Percentiles rank a stretch among this genome's conserved stretches.
phyloP scores from a whole-genome alignment of 768 basidiomycete genomes.

The Mycena alexandri region DNA sequence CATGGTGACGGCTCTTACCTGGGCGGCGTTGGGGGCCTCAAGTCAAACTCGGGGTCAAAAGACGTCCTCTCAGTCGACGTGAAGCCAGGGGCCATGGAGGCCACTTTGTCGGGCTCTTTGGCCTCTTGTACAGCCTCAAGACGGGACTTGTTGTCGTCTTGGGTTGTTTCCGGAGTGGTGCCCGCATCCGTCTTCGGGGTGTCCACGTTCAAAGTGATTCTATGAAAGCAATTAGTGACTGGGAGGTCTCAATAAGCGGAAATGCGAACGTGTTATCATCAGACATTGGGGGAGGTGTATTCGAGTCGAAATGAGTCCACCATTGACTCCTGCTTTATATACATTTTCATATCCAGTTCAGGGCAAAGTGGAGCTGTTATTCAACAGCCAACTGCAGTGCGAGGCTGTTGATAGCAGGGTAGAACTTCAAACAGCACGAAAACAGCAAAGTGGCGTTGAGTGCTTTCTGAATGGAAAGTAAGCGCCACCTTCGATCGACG shows the following conservation, averaged over 20 bases:
- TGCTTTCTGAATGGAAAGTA: background rate
- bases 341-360: too few relatives aligned
- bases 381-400: too few relatives aligned
- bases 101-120: background rate
- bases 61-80: background rate
- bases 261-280: conserved; percentile 2
- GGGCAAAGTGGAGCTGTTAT: too few relatives aligned
- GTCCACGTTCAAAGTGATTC: background rate
- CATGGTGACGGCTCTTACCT: background rate
- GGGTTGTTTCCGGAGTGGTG: background rate
- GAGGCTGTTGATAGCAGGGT: too few relatives aligned
- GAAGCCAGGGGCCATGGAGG: background rate
- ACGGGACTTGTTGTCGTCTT: background rate
- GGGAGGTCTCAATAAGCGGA: background rate
- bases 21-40: conserved; percentile 8
- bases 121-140: background rate
- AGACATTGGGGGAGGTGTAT: conserved; percentile 8
- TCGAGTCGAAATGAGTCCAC: conserved; percentile 9
- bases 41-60: background rate
- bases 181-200: background rate
- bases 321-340: too few relatives aligned
- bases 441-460: background rate
- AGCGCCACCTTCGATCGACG: background rate
- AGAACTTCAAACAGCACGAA: too few relatives aligned
- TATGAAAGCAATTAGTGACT: background rate